Conservation (phyloP, 768 basidiomycete species). For the Suillus variegatus region DNA sequence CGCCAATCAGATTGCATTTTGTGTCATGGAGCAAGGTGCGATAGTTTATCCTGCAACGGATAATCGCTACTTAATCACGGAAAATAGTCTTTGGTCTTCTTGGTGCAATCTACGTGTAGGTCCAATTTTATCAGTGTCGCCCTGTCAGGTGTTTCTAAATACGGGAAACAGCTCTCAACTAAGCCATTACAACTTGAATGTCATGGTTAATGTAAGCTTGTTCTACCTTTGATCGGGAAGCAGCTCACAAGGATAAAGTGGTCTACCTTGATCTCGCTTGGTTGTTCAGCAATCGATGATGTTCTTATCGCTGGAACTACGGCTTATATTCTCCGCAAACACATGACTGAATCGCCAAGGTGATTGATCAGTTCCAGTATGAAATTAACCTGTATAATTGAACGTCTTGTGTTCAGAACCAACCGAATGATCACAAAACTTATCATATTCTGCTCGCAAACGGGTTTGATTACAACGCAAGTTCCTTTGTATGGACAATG, state of each 20-base stretch:
- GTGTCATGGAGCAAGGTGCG: not conserved
- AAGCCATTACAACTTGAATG: not conserved
- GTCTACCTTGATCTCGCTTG: conserved; percentile 23
- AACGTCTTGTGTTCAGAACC: conserved; percentile 12
- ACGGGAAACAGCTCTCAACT: not conserved
- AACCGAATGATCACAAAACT: conserved; percentile 18
- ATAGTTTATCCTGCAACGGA: not conserved
- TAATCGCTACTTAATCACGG: not conserved
- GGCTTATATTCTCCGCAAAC: conserved; percentile 14
- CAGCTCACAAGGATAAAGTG: conserved; percentile 17
- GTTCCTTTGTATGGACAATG: not conserved
- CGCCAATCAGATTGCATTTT: not conserved
- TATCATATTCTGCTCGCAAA: conserved; percentile 23
- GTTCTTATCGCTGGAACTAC: conserved; percentile 25
- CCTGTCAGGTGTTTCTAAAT: not conserved
- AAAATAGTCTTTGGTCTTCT: not conserved
- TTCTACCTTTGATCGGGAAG: not conserved
- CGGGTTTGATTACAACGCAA: conserved; percentile 29
- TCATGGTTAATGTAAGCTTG: not conserved
- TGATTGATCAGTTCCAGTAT: conserved; percentile 4
- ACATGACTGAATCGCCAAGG: conserved; percentile 14
- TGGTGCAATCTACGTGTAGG: not conserved
- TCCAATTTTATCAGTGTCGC: not conserved
- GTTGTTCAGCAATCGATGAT: conserved; percentile 20
- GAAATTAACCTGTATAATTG: not conserved